Conservation (phyloP, 2,329 filamentous ascomycete species). For the Monilinia aucupariae region DNA sequence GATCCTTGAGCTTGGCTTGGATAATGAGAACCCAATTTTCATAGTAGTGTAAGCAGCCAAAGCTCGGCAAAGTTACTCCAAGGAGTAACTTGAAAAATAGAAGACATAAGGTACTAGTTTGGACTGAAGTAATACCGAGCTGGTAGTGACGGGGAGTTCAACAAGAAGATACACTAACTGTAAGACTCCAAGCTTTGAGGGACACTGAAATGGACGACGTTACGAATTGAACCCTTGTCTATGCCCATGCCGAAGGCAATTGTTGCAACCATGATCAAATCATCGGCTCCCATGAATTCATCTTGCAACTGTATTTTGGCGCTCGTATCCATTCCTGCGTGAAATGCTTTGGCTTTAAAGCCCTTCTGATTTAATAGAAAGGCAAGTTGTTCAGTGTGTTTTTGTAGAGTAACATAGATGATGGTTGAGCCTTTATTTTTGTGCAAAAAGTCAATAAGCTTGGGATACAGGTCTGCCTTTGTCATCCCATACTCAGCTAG, state of each 20-base stretch:
- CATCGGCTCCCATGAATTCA: conserved; percentile 44
- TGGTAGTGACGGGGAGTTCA: no score
- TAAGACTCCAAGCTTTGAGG: conserved; percentile 51
- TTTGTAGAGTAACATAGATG: conserved; percentile 56
- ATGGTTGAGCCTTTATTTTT: conserved; percentile 51
- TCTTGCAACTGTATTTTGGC: conserved; percentile 46
- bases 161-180: conserved; percentile 32
- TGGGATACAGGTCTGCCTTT: conserved; percentile 43
- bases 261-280: conserved; percentile 48
- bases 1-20: not conserved
- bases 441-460: conserved; percentile 45
- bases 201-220: conserved; percentile 49
- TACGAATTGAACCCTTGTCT: conserved; percentile 51
- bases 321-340: conserved; percentile 45
- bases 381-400: conserved; percentile 45
- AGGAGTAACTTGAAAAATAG: not conserved
- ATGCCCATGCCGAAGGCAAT: conserved; percentile 59
- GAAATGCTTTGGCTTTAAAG: conserved; percentile 44
- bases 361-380: conserved; percentile 36
- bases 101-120: not conserved
- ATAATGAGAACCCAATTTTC: not conserved
- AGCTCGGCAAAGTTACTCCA: not conserved
- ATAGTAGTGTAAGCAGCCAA: not conserved
- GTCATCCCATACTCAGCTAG: conserved; percentile 42
- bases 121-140: not conserved